Conservation (phyloP, 805 yeast species). For the Teunomyces aglyptinius region DNA sequence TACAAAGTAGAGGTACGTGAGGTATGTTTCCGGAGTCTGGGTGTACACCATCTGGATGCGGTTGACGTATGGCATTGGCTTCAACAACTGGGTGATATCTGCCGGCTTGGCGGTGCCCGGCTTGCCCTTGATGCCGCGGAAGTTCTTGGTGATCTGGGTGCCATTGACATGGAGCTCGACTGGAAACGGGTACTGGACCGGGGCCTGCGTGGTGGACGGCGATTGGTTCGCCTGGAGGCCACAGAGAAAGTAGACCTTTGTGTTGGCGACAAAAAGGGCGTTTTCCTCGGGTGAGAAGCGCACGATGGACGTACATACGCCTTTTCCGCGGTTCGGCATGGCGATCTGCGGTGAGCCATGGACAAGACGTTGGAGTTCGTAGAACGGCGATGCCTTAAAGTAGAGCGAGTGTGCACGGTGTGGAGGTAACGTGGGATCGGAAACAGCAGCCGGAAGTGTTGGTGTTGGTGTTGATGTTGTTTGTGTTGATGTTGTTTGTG, state of each 20-base stretch:
- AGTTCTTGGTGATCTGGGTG: constrained; percentile 36
- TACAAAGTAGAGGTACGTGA: constrained; percentile 59
- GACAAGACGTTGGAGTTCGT: constrained; percentile 44
- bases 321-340: constrained; percentile 46
- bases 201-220: constrained; percentile 28
- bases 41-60: constrained; percentile 55
- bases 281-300: constrained; percentile 43
- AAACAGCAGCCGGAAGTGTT: not conserved
- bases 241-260: constrained; percentile 51
- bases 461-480: not conserved
- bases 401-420: constrained; percentile 40
- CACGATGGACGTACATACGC: constrained; percentile 35
- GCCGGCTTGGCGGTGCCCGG: constrained; percentile 83
- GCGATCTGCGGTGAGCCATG: constrained; percentile 49
- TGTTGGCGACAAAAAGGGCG: constrained; percentile 24
- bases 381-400: constrained; percentile 59
- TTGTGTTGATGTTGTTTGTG: not conserved
- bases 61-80: constrained; percentile 37
- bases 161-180: constrained; percentile 66
- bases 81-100: constrained; percentile 55
- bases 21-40: constrained; percentile 49
- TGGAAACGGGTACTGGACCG: constrained; percentile 67
- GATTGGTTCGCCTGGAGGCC: constrained; percentile 36
- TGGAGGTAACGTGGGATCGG: constrained; percentile 9
- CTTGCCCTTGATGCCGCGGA: constrained; percentile 70